Base-by-base conservation (phyloP, 768 basidiomycete species). In the Pulveroboletus ravenelii region DNA sequence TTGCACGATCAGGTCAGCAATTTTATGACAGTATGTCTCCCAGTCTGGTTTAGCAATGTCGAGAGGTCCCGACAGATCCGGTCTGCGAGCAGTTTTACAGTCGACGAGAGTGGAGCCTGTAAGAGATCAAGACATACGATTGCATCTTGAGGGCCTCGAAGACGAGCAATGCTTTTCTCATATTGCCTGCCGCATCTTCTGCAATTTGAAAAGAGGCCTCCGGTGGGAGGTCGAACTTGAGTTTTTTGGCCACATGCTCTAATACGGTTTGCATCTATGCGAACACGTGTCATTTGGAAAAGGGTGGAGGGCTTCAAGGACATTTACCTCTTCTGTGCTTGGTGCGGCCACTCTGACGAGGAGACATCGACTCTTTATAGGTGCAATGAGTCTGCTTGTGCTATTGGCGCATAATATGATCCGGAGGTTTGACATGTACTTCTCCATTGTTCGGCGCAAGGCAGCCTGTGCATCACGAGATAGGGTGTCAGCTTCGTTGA, bases 81-180 rank as follows among this genome's bases (percentile, higher is more conserved):
- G 87, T 48, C 89, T 92, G 59, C 12, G 42, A 51, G 8, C 23
- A 45, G 47, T 34, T 43, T 45, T 42, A 38, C 42, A 15, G 54
- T 47, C 20, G 10, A 35, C 27, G 18, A 25, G 25, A 31, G 18
- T 47, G 30, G 2, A 8, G 41, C 36, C 37, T 17, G 43, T 37
- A 23, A 25, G 15, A 2, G n/a, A 46, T 47, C 45, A 41, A 14
- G 31, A 69, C 87, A 56, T 55, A 92, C 92, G 86, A 90, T 71
- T 98, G 95, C 89, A 96, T 96, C 64, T 93, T 92, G 59, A 98
- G 76, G 14, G 96, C 91, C 68, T 99, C 96, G 41, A 98, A 78
- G 34, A 97, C 88, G 23, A 99, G 80, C 51, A 99, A 76, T 1
- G 95, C 96, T 69, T 97, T 96, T 48, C 96, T 82, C 65, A 97